phyloP scores from a whole-genome alignment of 352 stramenopile species.

The Phytopythium vexans region DNA sequence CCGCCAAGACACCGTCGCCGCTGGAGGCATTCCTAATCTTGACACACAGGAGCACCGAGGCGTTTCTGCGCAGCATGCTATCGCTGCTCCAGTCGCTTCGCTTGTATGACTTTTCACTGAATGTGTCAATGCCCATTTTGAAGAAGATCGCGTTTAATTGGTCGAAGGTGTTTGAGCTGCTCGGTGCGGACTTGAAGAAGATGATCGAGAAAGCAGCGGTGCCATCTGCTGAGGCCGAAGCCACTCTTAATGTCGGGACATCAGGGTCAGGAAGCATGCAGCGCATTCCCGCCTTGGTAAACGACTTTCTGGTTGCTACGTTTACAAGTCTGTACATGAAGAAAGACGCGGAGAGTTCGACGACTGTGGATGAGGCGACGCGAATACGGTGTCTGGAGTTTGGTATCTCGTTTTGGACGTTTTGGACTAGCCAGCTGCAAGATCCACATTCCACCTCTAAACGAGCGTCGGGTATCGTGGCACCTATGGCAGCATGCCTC shows the following conservation, averaged over 20 bases:
- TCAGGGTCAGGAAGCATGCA: slow-evolving; percentile 6
- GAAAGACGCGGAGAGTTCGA: slow-evolving; percentile 4
- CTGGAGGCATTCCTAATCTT: slow-evolving; percentile 64
- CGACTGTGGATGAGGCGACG: slow-evolving; percentile 43
- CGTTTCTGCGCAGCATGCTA: slow-evolving; percentile 66
- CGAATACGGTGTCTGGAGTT: slow-evolving; percentile 72
- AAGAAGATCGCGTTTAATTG: slow-evolving; percentile 78
- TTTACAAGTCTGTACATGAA: slow-evolving; percentile 47
- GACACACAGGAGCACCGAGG: slow-evolving; percentile 69
- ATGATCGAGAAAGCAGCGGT: slow-evolving; percentile 24
- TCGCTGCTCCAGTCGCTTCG: slow-evolving; percentile 67
- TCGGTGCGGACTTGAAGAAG: slow-evolving; percentile 32
- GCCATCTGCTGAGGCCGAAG: slow-evolving; percentile 22
- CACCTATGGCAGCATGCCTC: slow-evolving; percentile 57
- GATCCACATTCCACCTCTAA: slow-evolving; percentile 48
- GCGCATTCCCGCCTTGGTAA: slow-evolving; percentile 59
- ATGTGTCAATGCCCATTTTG: slow-evolving; percentile 51
- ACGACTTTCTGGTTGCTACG: slow-evolving; percentile 62
- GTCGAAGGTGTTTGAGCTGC: slow-evolving; percentile 67
- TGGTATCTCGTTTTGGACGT: slow-evolving; percentile 69
- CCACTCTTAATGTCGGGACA: slow-evolving; percentile 19
- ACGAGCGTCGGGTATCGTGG: slow-evolving; percentile 45
- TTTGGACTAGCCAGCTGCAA: slow-evolving; percentile 54
- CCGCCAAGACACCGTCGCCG: slow-evolving; percentile 40
- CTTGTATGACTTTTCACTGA: slow-evolving; percentile 54